Conservation (phyloP, 1,284 basidiomycete genomes). For the Ustilago loliicola region DNA sequence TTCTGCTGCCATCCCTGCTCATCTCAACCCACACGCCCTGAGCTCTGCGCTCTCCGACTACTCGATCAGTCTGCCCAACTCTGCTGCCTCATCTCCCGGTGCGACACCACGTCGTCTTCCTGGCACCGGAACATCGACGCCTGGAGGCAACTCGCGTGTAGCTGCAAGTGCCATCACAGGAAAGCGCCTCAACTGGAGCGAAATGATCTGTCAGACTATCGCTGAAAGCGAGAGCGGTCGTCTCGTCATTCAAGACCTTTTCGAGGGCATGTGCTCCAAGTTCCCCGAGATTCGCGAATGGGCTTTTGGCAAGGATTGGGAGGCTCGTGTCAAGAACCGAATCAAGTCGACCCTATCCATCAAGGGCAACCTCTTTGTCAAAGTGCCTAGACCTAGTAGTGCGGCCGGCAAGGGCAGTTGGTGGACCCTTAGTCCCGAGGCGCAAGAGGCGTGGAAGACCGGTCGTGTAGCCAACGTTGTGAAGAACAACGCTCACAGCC, state of each 20-base stretch:
- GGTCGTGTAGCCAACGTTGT: slow-evolving; percentile 63
- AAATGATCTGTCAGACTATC: slow-evolving; percentile 69
- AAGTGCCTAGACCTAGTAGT: slow-evolving; percentile 64
- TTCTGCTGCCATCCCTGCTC: slow-evolving; percentile 44
- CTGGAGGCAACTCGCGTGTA: slow-evolving; percentile 56
- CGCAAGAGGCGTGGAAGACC: slow-evolving; percentile 65
- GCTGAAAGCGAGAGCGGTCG: slow-evolving; percentile 62
- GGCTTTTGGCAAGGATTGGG: slow-evolving; percentile 69
- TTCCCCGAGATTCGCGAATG: slow-evolving; percentile 68
- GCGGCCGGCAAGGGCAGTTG: slow-evolving; percentile 67
- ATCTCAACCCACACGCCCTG: slow-evolving; percentile 58
- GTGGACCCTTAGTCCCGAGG: slow-evolving; percentile 68
- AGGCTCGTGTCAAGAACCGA: slow-evolving; percentile 68
- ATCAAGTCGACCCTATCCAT: slow-evolving; percentile 70
- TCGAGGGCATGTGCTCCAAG: slow-evolving; percentile 66
- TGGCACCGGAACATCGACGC: slow-evolving; percentile 47
- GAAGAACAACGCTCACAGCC: slow-evolving; percentile 57
- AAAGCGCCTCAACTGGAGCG: slow-evolving; percentile 68
- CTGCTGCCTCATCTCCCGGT: slow-evolving; percentile 60
- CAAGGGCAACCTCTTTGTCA: slow-evolving; percentile 68
- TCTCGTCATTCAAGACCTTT: slow-evolving; percentile 68
- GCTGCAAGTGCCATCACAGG: slow-evolving; percentile 61
- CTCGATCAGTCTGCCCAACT: slow-evolving; percentile 55
- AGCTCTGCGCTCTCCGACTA: slow-evolving; percentile 60
- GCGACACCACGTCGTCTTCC: slow-evolving; percentile 51